Evolutionary conservation across 2,329 filamentous ascomycete species (phyloP).

Genomic region (Clonostachys byssicola): DNA sequence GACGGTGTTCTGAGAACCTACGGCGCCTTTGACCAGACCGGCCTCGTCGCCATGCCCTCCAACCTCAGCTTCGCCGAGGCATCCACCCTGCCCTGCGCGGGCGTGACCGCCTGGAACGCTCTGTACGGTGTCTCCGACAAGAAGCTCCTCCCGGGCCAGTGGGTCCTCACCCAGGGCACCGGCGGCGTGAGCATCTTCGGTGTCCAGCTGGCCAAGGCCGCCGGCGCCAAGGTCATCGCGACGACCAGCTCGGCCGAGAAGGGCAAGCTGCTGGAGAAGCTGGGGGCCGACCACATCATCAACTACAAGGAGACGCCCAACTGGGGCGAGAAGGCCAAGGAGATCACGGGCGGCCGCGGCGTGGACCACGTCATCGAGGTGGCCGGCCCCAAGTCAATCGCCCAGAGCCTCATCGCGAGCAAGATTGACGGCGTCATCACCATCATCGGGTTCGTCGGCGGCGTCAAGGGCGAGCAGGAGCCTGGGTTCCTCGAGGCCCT

Average conservation of each 20-base stretch:
- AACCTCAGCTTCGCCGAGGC: slow-evolving; percentile 50
- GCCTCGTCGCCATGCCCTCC: slow-evolving; percentile 59
- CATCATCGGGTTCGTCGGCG: slow-evolving; percentile 30
- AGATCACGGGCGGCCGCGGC: slow-evolving; percentile 35
- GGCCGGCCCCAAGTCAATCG: slow-evolving; percentile 35
- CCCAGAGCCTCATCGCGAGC: slow-evolving; percentile 38
- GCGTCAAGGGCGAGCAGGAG: slow-evolving; percentile 12
- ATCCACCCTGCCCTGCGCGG: slow-evolving; percentile 56
- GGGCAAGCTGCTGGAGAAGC: slow-evolving; percentile 32
- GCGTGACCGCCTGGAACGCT: slow-evolving; percentile 62
- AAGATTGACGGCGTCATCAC: slow-evolving; percentile 39
- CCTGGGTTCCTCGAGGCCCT: slow-evolving; percentile 26
- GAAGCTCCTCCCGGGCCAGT: slow-evolving; percentile 46
- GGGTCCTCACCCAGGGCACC: slow-evolving; percentile 66
- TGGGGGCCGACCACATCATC: slow-evolving; percentile 44
- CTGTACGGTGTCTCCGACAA: slow-evolving; percentile 50
- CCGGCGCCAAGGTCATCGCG: slow-evolving; percentile 41
- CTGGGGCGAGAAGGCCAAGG: slow-evolving; percentile 39
- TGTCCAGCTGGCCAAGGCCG: slow-evolving; percentile 51
- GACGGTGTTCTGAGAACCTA: slow-evolving; percentile 68
- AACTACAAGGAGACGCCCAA: slow-evolving; percentile 41
- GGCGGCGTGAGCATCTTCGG: slow-evolving; percentile 66
- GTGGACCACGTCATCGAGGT: slow-evolving; percentile 45
- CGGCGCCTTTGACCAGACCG: slow-evolving; percentile 62
- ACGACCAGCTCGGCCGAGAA: slow-evolving; percentile 42